phyloP scores from a whole-genome alignment of 345 rosid genomes.

The Moringa oleifera region DNA sequence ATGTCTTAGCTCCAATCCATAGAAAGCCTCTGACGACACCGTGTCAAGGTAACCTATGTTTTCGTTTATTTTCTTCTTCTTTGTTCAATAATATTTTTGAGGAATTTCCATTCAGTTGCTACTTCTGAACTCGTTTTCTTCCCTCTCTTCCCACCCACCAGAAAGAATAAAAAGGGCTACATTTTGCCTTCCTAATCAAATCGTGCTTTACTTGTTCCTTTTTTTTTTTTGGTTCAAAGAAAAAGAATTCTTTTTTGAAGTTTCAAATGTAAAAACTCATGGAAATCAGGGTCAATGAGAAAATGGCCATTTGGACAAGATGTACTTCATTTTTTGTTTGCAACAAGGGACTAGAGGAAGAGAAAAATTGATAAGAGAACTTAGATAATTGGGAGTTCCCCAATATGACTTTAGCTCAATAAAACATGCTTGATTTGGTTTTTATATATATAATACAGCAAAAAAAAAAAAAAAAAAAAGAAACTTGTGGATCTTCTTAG shows the following conservation, averaged over 20 bases:
- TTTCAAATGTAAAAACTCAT: neutral
- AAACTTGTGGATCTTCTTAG: too few relatives aligned
- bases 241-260: neutral
- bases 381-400: neutral
- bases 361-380: neutral
- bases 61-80: neutral
- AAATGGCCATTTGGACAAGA: neutral
- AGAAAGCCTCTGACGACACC: slow-evolving; percentile 17
- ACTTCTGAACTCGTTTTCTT: neutral
- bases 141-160: too few relatives aligned
- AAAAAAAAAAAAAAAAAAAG: too few relatives aligned
- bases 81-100: neutral
- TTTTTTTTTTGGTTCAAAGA: neutral
- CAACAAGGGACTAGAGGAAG: neutral
- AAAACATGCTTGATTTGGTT: too few relatives aligned
- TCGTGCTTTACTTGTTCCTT: neutral
- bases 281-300: neutral
- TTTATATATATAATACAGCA: too few relatives aligned
- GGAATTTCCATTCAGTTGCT: neutral
- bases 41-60: slow-evolving; percentile 39
- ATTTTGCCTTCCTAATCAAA: neutral
- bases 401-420: too few relatives aligned
- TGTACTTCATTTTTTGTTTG: too few relatives aligned
- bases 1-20: slow-evolving; percentile 20
- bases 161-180: too few relatives aligned